These are phyloP conservation scores for Magnusiomyces suaveolens DNA, from an alignment of 1,139 yeast genomes.

Conservation along the genomic window DNA sequence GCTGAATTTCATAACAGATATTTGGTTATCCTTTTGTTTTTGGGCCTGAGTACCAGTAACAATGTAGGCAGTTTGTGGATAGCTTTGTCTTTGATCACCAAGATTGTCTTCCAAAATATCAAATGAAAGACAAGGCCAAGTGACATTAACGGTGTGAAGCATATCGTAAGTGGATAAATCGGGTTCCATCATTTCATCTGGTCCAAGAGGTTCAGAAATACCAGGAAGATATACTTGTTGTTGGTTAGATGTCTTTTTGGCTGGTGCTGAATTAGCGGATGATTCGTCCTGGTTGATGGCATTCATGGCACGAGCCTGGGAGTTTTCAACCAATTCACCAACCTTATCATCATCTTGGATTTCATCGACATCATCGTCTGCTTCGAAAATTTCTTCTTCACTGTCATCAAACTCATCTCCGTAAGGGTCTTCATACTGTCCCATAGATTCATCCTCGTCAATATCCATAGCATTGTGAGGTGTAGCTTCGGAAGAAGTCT, in stretches of 20 bases:
- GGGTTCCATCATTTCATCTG: conserved; percentile 92
- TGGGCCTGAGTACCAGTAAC: conserved; percentile 95
- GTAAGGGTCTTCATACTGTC: conserved; percentile 87
- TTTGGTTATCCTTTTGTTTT: conserved; percentile 75
- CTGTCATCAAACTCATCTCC: conserved; percentile 85
- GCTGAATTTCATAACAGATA: conserved; percentile 73
- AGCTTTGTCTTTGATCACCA: conserved; percentile 81
- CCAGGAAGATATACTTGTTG: conserved; percentile 67
- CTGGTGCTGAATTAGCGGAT: conserved; percentile 27
- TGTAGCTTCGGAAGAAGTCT: conserved; percentile 25
- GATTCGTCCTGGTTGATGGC: conserved; percentile 30
- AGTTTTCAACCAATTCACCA: conserved; percentile 18
- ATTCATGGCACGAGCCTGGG: conserved; percentile 25
- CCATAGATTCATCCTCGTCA: conserved; percentile 49
- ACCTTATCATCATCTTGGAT: conserved; percentile 37
- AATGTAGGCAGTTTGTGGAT: conserved; percentile 78
- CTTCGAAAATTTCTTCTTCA: conserved; percentile 51
- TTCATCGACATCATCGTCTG: conserved; percentile 51
- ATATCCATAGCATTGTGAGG: conserved; percentile 23
- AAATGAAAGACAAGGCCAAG: conserved; percentile 94
- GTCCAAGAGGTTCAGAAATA: conserved; percentile 79
- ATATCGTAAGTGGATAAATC: conserved; percentile 94
- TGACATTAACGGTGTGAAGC: conserved; percentile 87
- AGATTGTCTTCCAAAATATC: conserved; percentile 79
- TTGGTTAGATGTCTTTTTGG: conserved; percentile 12